Evolutionary conservation across 2,329 filamentous ascomycete species (phyloP).

Genomic region (Alternaria sp.): DNA sequence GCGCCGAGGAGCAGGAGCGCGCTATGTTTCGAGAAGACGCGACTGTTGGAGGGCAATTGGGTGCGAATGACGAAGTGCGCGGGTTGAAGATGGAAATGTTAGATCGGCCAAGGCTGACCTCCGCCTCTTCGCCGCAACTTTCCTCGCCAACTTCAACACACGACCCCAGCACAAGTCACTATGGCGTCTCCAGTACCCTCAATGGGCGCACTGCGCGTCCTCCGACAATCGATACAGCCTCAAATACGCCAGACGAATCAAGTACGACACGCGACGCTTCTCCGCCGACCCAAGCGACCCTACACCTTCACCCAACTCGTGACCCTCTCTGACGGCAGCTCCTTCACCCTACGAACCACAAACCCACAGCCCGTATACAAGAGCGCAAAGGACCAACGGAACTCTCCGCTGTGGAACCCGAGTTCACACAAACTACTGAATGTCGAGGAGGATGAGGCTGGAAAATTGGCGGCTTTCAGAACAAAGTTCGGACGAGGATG

Average conservation of each 20-base stretch:
- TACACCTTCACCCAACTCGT: slow-evolving; percentile 98
- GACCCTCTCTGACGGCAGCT: slow-evolving; percentile 87
- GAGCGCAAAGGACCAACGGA: slow-evolving; percentile 81
- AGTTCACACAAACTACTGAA: slow-evolving; percentile 79
- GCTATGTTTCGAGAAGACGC: neutral
- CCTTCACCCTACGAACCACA: slow-evolving; percentile 80
- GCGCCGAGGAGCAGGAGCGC: neutral
- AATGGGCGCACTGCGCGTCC: slow-evolving; percentile 37
- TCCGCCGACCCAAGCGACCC: slow-evolving; percentile 85
- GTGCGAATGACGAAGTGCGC: slow-evolving; percentile 7
- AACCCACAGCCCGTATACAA: slow-evolving; percentile 69
- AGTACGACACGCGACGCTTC: slow-evolving; percentile 81
- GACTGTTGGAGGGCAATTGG: neutral
- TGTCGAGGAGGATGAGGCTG: slow-evolving; percentile 94
- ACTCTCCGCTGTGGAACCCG: slow-evolving; percentile 91
- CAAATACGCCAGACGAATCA: slow-evolving; percentile 52
- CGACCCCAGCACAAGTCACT: slow-evolving; percentile 9
- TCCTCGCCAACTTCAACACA: slow-evolving; percentile 10
- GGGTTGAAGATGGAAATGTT: slow-evolving; percentile 19
- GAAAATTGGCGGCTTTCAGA: slow-evolving; percentile 84
- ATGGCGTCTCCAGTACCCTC: slow-evolving; percentile 45
- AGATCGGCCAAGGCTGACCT: slow-evolving; percentile 17
- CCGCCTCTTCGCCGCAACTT: slow-evolving; percentile 33
- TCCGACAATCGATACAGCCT: slow-evolving; percentile 34
- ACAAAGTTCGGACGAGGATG: slow-evolving; percentile 82